Evolutionary conservation across 2,329 filamentous ascomycete genomes (phyloP).

Genomic region (Trichoderma oligosporum): DNA sequence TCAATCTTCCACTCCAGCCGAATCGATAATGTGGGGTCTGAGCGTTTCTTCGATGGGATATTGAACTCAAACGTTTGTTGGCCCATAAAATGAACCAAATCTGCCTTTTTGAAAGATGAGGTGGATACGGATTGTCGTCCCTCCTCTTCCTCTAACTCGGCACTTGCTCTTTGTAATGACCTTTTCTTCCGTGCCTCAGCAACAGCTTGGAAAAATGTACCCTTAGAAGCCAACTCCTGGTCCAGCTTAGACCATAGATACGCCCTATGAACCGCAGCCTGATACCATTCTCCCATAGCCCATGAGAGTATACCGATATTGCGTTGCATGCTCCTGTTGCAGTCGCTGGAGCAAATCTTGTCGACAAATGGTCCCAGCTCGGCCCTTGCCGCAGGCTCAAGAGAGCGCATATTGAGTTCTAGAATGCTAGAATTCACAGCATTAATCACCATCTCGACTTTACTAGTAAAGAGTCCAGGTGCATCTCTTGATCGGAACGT

Average conservation of each 20-base stretch:
- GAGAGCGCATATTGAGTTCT: slow-evolving; percentile 48
- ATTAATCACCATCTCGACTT: slow-evolving; percentile 56
- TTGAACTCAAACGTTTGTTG: slow-evolving; percentile 47
- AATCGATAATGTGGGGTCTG: slow-evolving; percentile 39
- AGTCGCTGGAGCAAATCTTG: slow-evolving; percentile 37
- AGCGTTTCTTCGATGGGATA: slow-evolving; percentile 33
- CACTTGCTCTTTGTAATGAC: slow-evolving; percentile 25
- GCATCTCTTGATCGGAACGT: slow-evolving; percentile 41
- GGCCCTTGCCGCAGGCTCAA: slow-evolving; percentile 55
- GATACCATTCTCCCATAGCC: slow-evolving; percentile 67
- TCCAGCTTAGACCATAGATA: slow-evolving; percentile 59
- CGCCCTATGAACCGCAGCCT: slow-evolving; percentile 57
- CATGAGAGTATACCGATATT: slow-evolving; percentile 61
- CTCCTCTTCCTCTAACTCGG: slow-evolving; percentile 24
- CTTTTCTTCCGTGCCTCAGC: slow-evolving; percentile 27
- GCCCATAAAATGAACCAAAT: slow-evolving; percentile 53
- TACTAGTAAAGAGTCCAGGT: slow-evolving; percentile 54
- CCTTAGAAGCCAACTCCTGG: slow-evolving; percentile 39
- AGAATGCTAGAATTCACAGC: slow-evolving; percentile 49
- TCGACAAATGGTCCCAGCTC: slow-evolving; percentile 57
- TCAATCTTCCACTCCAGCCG: slow-evolving; percentile 60
- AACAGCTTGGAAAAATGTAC: slow-evolving; percentile 27
- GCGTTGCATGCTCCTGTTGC: slow-evolving; percentile 45
- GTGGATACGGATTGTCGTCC: background rate
- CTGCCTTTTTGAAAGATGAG: slow-evolving; percentile 29